Evolutionary conservation across 1,284 basidiomycete species (phyloP).

Genomic region (Puccinia coronata): DNA sequence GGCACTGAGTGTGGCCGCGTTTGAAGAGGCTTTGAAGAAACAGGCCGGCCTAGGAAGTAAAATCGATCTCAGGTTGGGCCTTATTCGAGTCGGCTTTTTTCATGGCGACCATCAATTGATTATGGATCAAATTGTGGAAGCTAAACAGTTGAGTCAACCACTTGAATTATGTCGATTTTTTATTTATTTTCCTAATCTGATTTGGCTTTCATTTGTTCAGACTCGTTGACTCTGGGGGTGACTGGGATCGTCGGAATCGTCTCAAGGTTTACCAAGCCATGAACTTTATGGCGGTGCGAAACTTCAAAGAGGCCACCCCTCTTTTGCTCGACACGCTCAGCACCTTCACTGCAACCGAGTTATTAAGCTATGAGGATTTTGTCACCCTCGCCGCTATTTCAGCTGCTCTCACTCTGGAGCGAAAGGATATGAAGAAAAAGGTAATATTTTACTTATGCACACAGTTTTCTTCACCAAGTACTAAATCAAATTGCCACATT

Average conservation of each 20-base stretch:
- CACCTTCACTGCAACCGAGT: slow-evolving; percentile 90
- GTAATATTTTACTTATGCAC: slow-evolving; percentile 61
- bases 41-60: slow-evolving; percentile 87
- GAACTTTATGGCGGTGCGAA: slow-evolving; percentile 78
- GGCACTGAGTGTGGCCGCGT: slow-evolving; percentile 76
- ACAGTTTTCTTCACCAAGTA: background rate
- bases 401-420: slow-evolving; percentile 73
- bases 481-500: slow-evolving; percentile 38
- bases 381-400: slow-evolving; percentile 81
- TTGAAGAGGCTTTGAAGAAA: slow-evolving; percentile 83
- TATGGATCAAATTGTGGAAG: slow-evolving; percentile 72
- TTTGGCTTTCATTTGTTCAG: slow-evolving; percentile 60
- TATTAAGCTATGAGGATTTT: slow-evolving; percentile 88
- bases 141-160: slow-evolving; percentile 70
- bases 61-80: slow-evolving; percentile 87
- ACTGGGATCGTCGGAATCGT: slow-evolving; percentile 95
- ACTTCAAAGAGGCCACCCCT: slow-evolving; percentile 70
- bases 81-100: slow-evolving; percentile 89
- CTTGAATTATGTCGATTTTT: background rate
- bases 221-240: slow-evolving; percentile 90
- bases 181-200: slow-evolving; percentile 2
- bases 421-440: slow-evolving; percentile 90
- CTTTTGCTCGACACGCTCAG: slow-evolving; percentile 86
- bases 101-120: slow-evolving; percentile 78
- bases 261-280: slow-evolving; percentile 93